Conservation (phyloP, 768 basidiomycete species). For the Pisolithus albus region DNA sequence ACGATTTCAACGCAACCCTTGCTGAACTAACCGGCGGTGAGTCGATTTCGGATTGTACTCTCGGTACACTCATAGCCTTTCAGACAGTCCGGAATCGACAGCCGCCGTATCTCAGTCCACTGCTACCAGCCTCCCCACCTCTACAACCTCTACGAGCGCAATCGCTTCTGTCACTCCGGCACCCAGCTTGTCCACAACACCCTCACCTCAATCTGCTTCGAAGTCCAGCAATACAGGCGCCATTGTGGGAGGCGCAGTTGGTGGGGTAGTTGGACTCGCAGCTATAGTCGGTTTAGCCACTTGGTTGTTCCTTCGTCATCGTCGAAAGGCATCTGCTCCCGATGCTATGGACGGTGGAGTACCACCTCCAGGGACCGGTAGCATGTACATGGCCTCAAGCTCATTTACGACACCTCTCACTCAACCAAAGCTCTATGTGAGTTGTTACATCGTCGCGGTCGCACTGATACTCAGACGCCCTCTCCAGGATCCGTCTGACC, state of each 20-base stretch:
- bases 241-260: constrained; percentile 60
- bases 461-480: constrained; percentile 1
- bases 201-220: constrained; percentile 3
- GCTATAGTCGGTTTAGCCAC: constrained; percentile 32
- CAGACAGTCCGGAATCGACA: constrained; percentile 40
- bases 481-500: constrained; percentile 31
- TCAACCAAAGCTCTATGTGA: constrained; percentile 26
- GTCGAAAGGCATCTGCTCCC: constrained; percentile 18
- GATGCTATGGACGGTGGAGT: not conserved
- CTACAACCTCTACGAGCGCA: constrained; percentile 9
- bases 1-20: constrained; percentile 34
- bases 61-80: not conserved
- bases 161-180: constrained; percentile 10
- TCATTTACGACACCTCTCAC: constrained; percentile 6
- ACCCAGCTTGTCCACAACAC: constrained; percentile 6
- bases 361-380: not conserved
- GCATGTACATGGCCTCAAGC: constrained; percentile 4
- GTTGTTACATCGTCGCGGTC: not conserved
- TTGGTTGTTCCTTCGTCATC: constrained; percentile 33
- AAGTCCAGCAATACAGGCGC: constrained; percentile 38
- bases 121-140: constrained; percentile 6
- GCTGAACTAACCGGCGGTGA: constrained; percentile 29
- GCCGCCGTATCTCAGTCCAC: constrained; percentile 28
- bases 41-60: not conserved
- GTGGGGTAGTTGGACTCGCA: constrained; percentile 43